Evolutionary conservation across 495 filamentous ascomycete species (phyloP), one percentile per base, ranked within the genome.

Genomic region (Penicillium subrubescens): DNA sequence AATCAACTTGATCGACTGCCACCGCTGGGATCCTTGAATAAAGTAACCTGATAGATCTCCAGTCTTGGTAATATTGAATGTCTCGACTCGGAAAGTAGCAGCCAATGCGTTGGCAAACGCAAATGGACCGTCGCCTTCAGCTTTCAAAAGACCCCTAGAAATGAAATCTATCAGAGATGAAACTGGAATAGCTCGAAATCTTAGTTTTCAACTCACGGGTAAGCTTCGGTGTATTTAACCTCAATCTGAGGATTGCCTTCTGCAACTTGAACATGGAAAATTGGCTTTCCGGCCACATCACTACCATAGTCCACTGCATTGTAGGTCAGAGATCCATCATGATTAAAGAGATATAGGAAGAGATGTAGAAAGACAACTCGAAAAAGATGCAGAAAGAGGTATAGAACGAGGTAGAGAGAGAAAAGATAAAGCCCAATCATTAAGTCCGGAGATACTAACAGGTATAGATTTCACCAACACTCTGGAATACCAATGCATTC

Each of bases 1-100:
- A 43, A 60, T 48, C 43, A 60, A 19, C 43, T 48, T 60, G 43
- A 50, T 60, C 2, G 57, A 60, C 31, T 51, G 58, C 58, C 58
- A 51, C 21, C 58, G 58, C 58, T 50, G 58, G 12, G 58, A 60
- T 0, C 44, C 43, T 25, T 60, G 43, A 35, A 51, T 50, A 19
- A 60, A 51, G n/a, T 60, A 51, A 7, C 58, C 58, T 1, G 25
- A 11, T 1, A 51, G 14, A 14, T 56, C 53, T 21, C 29, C 53
- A 29, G 53, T 29, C n/a, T 56, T 34, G 29, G 17, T 56, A 37
- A 56, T 56, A 6, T 35, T 37, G 19, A 34, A 35, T 7, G 33
- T 56, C n/a, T 56, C 53, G 33, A 56, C 33, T 34, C 33, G 53
- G n/a, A 34, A 56, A 21, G 53, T 56, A 19, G 53, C 53, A 7